These are phyloP conservation scores for Daldinia concentrica DNA, from an alignment of 495 filamentous ascomycete species.

Conservation along the genomic window DNA sequence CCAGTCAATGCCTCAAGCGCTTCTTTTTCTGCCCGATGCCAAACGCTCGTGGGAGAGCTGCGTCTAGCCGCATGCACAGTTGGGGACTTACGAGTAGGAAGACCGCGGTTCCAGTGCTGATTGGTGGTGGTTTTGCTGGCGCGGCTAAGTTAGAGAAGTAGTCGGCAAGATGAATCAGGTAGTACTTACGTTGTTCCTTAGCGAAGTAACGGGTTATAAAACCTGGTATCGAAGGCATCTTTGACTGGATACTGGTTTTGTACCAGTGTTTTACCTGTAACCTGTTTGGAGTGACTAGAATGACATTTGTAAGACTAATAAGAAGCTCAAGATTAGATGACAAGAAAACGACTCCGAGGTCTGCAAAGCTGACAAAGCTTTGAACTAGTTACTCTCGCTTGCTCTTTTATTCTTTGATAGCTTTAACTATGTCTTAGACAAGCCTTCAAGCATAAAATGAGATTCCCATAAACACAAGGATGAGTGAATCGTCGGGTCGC, in stretches of 20 bases:
- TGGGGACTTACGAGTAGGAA: constrained; percentile 46
- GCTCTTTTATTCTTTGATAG: background rate
- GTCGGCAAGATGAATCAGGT: background rate
- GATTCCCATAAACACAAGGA: constrained; percentile 26
- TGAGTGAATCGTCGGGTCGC: constrained; percentile 32
- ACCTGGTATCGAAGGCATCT: constrained; percentile 41
- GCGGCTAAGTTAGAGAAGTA: constrained; percentile 36
- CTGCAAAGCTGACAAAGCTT: background rate
- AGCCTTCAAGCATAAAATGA: constrained; percentile 22
- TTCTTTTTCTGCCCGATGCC: background rate
- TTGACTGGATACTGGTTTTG: background rate
- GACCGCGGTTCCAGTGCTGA: constrained; percentile 46
- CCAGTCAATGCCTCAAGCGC: constrained; percentile 14
- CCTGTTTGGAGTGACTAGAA: constrained; percentile 1
- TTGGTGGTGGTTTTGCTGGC: constrained; percentile 48
- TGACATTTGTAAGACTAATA: background rate
- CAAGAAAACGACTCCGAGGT: background rate
- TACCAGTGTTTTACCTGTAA: background rate
- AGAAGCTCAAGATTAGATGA: constrained; percentile 6
- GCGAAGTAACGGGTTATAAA: constrained; percentile 44
- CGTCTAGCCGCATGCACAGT: constrained; percentile 24
- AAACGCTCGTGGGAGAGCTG: constrained; percentile 9
- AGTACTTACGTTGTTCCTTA: constrained; percentile 44
- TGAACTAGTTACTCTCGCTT: background rate
- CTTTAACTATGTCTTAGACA: constrained; percentile 12